Base-by-base conservation (phyloP, 768 basidiomycete species). In the Xerocomus potaroensis region DNA sequence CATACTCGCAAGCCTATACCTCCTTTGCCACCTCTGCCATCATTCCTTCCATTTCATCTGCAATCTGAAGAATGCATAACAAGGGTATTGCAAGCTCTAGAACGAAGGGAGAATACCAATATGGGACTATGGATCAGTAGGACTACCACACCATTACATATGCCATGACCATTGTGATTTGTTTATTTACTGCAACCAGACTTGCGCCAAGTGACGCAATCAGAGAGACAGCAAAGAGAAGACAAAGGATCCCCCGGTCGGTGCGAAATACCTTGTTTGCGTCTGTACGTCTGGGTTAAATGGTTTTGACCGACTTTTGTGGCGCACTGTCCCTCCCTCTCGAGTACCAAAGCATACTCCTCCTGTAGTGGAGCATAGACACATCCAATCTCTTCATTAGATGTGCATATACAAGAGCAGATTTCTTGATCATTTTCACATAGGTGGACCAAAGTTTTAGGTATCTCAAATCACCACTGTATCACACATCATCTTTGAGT, bases 391-490 rank as follows among this genome's bases (percentile, higher is more conserved):
- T 82, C 44, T 79, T 78, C 54, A 88, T 67, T 43, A 93, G 67
- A 65, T 81, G 84, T 22, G 80, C 78, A 68, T 90, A 97, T 27
- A 83, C 77, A 29, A 76, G 77, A 15, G 76, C 73, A 4, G 84
- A 72, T 56, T 80, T 77, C 57, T 92, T 84, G 44, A 91, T 79
- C 58, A 87, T 78, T 44, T 80, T 80, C 9, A 93, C 86, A 63
- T 95, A 93, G 40, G 87, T 74, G 18, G 84, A 78, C 96, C 96
- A 99, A 16, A 97, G 66, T 63, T 91, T 90, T 40, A 97, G 74
- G 68, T 97, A 96, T 33, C 95, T 79, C 41, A 91, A 69, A 71
- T 98, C 94, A 42, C 81, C 82, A 64, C 81, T 85, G 67, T 96
- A 98, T 12, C 81, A 68, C n/a, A 77, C 72, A 62, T 98, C 95